A percentile compares a stretch with the other conserved stretches of the same genome.
Evolutionary conservation across 2,329 filamentous ascomycete genomes (phyloP).

Genomic region (Venturia carpophila): DNA sequence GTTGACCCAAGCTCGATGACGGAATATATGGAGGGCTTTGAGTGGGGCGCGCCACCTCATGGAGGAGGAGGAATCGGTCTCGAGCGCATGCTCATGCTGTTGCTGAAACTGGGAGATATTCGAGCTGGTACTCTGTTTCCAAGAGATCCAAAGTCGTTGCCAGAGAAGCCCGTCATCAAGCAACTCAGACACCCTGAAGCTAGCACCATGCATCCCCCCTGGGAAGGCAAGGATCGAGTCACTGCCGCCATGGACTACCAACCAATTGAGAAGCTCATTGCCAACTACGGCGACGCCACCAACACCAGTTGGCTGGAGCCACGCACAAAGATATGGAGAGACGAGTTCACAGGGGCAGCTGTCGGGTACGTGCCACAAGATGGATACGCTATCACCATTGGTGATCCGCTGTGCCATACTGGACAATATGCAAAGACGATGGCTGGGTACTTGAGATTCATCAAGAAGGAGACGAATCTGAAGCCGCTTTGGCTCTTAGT

Average conservation of each 20-base stretch:
- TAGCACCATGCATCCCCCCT: constrained; percentile 66
- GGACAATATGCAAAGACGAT: constrained; percentile 69
- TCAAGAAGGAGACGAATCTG: constrained; percentile 61
- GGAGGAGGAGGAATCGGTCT: constrained; percentile 85
- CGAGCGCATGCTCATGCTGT: constrained; percentile 78
- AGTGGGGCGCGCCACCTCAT: constrained; percentile 81
- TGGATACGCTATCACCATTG: constrained; percentile 75
- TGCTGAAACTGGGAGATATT: constrained; percentile 82
- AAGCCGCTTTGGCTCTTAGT: constrained; percentile 86
- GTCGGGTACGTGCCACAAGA: constrained; percentile 72
- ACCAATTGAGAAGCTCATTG: constrained; percentile 76
- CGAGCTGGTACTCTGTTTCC: constrained; percentile 81
- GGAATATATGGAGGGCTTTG: constrained; percentile 82
- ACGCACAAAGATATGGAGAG: constrained; percentile 80
- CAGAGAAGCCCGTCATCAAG: constrained; percentile 53
- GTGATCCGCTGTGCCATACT: constrained; percentile 76
- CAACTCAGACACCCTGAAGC: constrained; percentile 79
- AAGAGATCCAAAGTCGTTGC: constrained; percentile 80
- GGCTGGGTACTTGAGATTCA: constrained; percentile 63
- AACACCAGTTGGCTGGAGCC: constrained; percentile 93
- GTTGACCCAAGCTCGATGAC: constrained; percentile 78
- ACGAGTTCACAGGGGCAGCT: constrained; percentile 69
- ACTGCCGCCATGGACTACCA: constrained; percentile 51
- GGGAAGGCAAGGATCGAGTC: constrained; percentile 46
- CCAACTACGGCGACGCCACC: constrained; percentile 90